Evolutionary conservation across 306 rosid genomes (phyloP).

Genomic region (Potentilla sterilis): DNA sequence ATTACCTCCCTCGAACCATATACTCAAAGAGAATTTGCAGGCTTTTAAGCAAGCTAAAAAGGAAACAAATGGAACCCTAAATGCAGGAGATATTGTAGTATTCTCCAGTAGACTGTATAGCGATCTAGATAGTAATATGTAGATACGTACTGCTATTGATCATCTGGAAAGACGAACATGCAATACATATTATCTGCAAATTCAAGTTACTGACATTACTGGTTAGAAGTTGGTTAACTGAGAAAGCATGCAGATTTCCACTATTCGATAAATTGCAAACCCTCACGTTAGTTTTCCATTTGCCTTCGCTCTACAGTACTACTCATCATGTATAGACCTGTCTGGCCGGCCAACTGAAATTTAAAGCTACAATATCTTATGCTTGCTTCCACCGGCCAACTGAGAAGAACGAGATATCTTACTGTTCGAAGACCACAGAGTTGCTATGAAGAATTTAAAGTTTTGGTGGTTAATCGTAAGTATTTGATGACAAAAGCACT

Average conservation of each 20-base stretch:
- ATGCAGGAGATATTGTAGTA: background rate
- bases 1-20: background rate
- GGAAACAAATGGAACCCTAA: background rate
- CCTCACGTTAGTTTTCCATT: background rate
- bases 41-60: background rate
- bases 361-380: background rate
- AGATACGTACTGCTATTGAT: background rate
- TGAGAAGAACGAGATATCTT: background rate
- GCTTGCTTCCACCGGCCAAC: constrained; percentile 1
- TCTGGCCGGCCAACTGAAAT: background rate
- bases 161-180: background rate
- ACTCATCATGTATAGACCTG: background rate
- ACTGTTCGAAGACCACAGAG: background rate
- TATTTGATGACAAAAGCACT: background rate
- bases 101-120: background rate
- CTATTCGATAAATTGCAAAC: background rate
- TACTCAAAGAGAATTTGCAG: background rate
- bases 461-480: background rate
- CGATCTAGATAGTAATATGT: background rate
- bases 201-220: background rate
- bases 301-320: background rate
- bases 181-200: background rate
- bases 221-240: background rate
- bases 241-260: background rate
- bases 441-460: background rate